Evolutionary conservation across 2,329 filamentous ascomycete species (phyloP), one percentile per base, ranked within the genome.

Genomic region (Beauveria scarabaeidicola): DNA sequence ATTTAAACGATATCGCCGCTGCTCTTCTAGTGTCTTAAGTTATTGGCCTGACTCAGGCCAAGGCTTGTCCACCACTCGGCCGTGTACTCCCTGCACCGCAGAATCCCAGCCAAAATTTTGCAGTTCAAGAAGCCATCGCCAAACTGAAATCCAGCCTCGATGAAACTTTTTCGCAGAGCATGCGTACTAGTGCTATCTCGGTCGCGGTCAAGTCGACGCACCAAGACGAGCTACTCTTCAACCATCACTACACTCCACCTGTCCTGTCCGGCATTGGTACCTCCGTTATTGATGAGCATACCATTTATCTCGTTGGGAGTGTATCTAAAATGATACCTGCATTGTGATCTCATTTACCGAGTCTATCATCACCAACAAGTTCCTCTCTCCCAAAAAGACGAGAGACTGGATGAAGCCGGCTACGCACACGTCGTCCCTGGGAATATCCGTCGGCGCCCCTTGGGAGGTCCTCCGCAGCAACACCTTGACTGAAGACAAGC

Each of bases 391-490:
- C 0, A 64, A 64, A 7, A 62, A 72, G 50, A 78, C 79, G 0
- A 69, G 75, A 2, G 65, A 68, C 21, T 81, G 78, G 78, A 69
- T 80, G 62, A 77, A 79, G 62, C 77, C 74, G 3, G 66, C 68
- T 3, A 64, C 69, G 6, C 70, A 71, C 63, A 77, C 74, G 1
- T 72, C 72, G 0, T 71, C 69, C 3, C 67, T 68, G 58, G 71
- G 70, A 3, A 69, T 71, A 44, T 70, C 72, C 27, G 68, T 79
- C 36, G 78, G 78, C 8, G 70, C 70, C 6, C 76, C 77, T 0
- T 81, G 77, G 77, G 78, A 80, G 64, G 80, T 80, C 52, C 67
- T 73, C 25, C 74, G 74, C 32, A 64, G 67, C 32, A 65, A 73
- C 56, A 70, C 69, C 63, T 61, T 75, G 32, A 73, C 73, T 5